Percentiles rank a stretch among this genome's conserved stretches.
Conservation (phyloP, 164 flowering plant genomes). For the Vitis rupestris region DNA sequence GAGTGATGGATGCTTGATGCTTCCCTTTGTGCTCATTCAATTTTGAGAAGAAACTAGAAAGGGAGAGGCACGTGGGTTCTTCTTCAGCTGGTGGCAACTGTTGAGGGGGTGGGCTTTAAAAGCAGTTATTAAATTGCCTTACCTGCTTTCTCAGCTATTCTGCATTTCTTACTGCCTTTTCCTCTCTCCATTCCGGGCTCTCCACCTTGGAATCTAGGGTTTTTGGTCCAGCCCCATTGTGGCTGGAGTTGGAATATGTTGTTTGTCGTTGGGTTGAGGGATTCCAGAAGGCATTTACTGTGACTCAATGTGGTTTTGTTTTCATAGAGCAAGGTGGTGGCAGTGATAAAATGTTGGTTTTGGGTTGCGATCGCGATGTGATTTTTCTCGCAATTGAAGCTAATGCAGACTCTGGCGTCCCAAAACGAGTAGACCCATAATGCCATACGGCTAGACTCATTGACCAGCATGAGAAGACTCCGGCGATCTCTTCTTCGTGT, state of each 20-base stretch:
- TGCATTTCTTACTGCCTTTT: slow-evolving; percentile 5
- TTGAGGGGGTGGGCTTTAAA: slow-evolving; percentile 7
- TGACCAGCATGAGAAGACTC: slow-evolving; percentile 42
- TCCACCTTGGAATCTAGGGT: not conserved
- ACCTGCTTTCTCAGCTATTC: slow-evolving; percentile 43
- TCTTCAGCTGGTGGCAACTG: slow-evolving; percentile 28
- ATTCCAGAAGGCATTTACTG: not conserved
- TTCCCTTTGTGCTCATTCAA: not conserved
- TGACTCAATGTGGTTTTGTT: slow-evolving; percentile 1
- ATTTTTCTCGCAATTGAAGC: not conserved
- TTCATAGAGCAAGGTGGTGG: not conserved
- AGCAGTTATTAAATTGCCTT: slow-evolving; percentile 33
- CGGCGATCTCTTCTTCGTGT: slow-evolving; percentile 19
- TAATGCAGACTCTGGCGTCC: not conserved
- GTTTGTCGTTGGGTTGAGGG: not conserved
- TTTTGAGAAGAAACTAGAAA: not conserved
- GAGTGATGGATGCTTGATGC: not conserved
- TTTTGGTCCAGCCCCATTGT: slow-evolving; percentile 1
- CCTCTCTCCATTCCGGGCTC: not conserved
- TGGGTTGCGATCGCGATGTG: slow-evolving; percentile 6
- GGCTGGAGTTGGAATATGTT: not conserved
- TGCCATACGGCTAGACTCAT: slow-evolving; percentile 33
- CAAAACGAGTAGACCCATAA: slow-evolving; percentile 9
- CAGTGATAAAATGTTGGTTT: slow-evolving; percentile 8
- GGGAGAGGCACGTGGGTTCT: slow-evolving; percentile 41